Evolutionary conservation across 352 stramenopile species (phyloP), one percentile per base, ranked within the genome.

Genomic region (Phytophthora capsici): DNA sequence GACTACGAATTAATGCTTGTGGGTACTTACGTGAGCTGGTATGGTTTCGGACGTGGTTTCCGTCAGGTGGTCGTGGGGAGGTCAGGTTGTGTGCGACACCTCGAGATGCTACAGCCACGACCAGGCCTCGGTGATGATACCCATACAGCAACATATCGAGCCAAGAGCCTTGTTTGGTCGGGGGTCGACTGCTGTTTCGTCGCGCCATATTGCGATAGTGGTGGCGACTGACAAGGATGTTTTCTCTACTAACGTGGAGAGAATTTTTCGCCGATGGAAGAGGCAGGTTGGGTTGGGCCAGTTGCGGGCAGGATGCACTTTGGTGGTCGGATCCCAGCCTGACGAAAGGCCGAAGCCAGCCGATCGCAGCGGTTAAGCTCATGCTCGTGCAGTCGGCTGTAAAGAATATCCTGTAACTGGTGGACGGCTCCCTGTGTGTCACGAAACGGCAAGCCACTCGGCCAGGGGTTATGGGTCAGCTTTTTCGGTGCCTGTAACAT

Each of bases 111-210:
- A 32, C 38, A 10, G 26, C 17, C 19, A 34, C 25, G 2, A 49
- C 38, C 12, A 40, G n/a, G 1, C 44, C 6, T 3, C 26, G 38
- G 22, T 41, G 40, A 13, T 7, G n/a, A 16, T 59, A 51, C 20
- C 51, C 38, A n/a, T 59, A 26, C 0, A 59, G 38, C 9, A 51
- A 6, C 1, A 60, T 52, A 13, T 52, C 26, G 2, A 52, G 13
- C 53, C 53, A 60, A 52, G 40, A 0, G 41, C 53, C 13, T 53
- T 53, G 25, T 53, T 60, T 10, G 41, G 40, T 19, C 53, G 53
- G 4, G 28, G 17, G 19, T 47, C 53, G 10, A 2, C 17, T 0
- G 12, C 0, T 0, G 53, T n/a, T 17, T 60, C 41, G 19, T 60
- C 46, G 1, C 53, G 17, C 53, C 41, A 52, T 4, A 51, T 17